Base-by-base conservation (phyloP, 2,329 filamentous ascomycete genomes). In the Penicillium palitans region DNA sequence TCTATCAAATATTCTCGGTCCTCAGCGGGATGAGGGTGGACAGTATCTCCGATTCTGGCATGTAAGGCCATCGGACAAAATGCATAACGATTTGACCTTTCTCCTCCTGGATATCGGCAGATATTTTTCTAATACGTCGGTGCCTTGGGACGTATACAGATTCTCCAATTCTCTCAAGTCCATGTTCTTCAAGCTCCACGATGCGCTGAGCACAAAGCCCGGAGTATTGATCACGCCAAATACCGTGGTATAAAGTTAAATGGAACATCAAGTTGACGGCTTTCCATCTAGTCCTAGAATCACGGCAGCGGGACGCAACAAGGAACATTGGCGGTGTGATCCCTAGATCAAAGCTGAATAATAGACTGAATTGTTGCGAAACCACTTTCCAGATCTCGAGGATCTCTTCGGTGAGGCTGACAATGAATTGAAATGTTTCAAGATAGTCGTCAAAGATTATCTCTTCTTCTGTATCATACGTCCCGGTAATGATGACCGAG, bases 201-300 rank as follows among this genome's bases (percentile, higher is more conserved):
- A 58, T 58, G 15, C 55, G 33, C 39, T 52, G 55, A 2, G 49
- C 49, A 53, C 55, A 58, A 37, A 53, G 55, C 9, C 55, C 55
- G 2, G 55, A 53, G 31, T 58, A 58, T 25, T 35, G 55, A 53
- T 58, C 55, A 7, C 37, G 44, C 55, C 55, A 58, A n/a, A 25
- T 42, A 37, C 55, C 55, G 7, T 53, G 55, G 21, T 58, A 58
- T 5, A 49, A 35, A 0, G 42, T 21, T 3, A 49, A 58, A 5
- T 53, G n/a, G 2, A 58, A 27, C 48, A 53, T 58, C 44, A 58
- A 17, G 3, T 41, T 27, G 8, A 53, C 42, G 1, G 55, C 55
- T 13, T 47, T 53, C 17, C 55, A 27, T 4, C 55, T 27, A 4
- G 53, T 49, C 13, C n/a, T 4, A n/a, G 49, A 1, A 35, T 58